Percentiles rank a stretch among this genome's conserved stretches.
Conservation (phyloP, 306 rosid species). For the Aeschynomene evenia region DNA sequence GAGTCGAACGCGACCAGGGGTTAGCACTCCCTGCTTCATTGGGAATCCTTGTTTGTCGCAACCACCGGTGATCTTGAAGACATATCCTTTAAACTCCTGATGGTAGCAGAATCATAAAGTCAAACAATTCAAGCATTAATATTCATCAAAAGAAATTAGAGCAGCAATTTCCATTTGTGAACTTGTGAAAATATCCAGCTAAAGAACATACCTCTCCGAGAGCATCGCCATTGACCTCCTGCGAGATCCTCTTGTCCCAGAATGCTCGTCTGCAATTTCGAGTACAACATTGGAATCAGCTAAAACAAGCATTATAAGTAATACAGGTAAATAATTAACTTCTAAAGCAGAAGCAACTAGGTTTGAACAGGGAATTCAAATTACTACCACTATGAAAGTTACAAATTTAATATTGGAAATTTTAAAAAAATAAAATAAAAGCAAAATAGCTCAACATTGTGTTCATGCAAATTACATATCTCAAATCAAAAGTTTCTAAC, state of each 20-base stretch:
- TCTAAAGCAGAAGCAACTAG: background rate
- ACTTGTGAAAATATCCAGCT: background rate
- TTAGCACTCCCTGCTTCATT: conserved; percentile 41
- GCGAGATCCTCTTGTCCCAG: conserved; percentile 40
- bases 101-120: background rate
- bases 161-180: background rate
- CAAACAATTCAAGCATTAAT: background rate
- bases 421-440: background rate
- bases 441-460: too few relatives aligned
- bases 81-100: conserved; percentile 39
- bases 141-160: background rate
- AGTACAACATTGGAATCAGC: background rate
- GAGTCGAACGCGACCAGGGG: conserved; percentile 42
- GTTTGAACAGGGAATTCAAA: background rate
- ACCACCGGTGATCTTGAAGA: conserved; percentile 40
- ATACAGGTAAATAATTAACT: background rate
- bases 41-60: conserved; percentile 43
- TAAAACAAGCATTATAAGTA: background rate
- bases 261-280: conserved; percentile 32
- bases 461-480: too few relatives aligned
- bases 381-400: too few relatives aligned
- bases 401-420: too few relatives aligned
- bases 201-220: conserved; percentile 29
- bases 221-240: conserved; percentile 38
- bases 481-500: background rate